phyloP scores from a whole-genome alignment of 2,329 filamentous ascomycete genomes.

The Pestalotiopsis sp. region DNA sequence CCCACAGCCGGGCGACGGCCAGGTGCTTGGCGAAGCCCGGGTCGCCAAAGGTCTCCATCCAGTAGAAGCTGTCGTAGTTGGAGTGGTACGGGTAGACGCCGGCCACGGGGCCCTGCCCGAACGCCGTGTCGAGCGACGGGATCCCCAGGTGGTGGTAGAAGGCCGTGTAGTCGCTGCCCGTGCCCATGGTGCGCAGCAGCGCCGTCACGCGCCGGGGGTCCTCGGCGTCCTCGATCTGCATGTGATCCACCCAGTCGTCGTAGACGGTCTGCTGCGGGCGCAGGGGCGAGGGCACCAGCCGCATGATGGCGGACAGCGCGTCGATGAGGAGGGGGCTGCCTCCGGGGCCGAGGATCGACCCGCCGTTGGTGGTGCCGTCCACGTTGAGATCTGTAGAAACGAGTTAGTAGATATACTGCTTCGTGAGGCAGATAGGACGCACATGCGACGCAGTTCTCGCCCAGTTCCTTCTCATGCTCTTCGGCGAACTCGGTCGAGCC shows the following conservation, averaged over 20 bases:
- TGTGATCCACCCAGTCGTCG: conserved; percentile 42
- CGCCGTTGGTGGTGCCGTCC: conserved; percentile 60
- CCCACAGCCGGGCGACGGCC: conserved; percentile 47
- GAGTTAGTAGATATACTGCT: conserved; percentile 7
- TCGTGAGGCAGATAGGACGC: neutral
- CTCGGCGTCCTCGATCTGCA: conserved; percentile 43
- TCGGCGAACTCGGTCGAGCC: conserved; percentile 79
- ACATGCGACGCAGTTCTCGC: conserved; percentile 63
- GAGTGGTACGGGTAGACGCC: conserved; percentile 67
- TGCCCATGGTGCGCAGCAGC: conserved; percentile 51
- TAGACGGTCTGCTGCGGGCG: conserved; percentile 44
- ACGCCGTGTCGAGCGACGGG: conserved; percentile 52
- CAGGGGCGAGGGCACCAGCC: conserved; percentile 47
- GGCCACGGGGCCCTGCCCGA: conserved; percentile 30
- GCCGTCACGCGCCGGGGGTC: conserved; percentile 55
- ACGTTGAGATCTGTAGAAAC: conserved; percentile 56
- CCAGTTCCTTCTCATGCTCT: conserved; percentile 68
- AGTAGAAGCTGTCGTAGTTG: conserved; percentile 73
- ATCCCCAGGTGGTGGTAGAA: conserved; percentile 61
- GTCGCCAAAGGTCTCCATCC: conserved; percentile 72
- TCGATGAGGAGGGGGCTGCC: conserved; percentile 63
- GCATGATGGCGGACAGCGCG: conserved; percentile 53
- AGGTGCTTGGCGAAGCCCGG: conserved; percentile 51
- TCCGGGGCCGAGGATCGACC: conserved; percentile 50
- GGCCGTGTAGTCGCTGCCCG: conserved; percentile 59